These are phyloP conservation scores for Ilyonectria mors-panacis DNA, from an alignment of 2,329 filamentous ascomycete species.

Conservation along the genomic window DNA sequence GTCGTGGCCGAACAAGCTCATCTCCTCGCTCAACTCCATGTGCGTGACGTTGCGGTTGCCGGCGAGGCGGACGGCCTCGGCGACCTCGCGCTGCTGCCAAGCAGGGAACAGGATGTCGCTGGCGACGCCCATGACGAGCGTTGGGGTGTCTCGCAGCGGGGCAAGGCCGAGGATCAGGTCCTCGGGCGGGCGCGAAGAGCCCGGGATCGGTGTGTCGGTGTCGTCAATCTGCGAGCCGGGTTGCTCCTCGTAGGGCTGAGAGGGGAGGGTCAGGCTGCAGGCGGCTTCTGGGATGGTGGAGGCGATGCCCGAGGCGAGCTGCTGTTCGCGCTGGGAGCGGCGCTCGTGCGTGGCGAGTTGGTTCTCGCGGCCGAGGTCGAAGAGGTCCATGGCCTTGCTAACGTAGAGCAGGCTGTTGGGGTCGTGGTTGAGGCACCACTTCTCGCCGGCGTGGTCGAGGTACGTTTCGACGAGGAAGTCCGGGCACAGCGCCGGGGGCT, in stretches of 20 bases:
- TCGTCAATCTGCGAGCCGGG: slow-evolving; percentile 61
- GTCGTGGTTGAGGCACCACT: slow-evolving; percentile 97
- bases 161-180: slow-evolving; percentile 86
- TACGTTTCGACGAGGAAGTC: slow-evolving; percentile 99
- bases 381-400: slow-evolving; percentile 98
- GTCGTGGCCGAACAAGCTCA: slow-evolving; percentile 96
- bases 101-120: slow-evolving; percentile 98
- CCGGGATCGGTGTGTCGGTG: slow-evolving; percentile 38
- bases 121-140: slow-evolving; percentile 92
- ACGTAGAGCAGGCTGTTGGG: slow-evolving; percentile 96
- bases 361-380: slow-evolving; percentile 85
- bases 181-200: slow-evolving; percentile 73
- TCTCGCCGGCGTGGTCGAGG: slow-evolving; percentile 96
- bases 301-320: slow-evolving; percentile 69
- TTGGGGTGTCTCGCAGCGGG: slow-evolving; percentile 80
- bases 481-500: slow-evolving; percentile 93
- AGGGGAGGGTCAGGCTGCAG: slow-evolving; percentile 88
- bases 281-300: slow-evolving; percentile 58
- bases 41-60: slow-evolving; percentile 90
- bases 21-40: slow-evolving; percentile 92
- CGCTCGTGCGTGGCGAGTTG: slow-evolving; percentile 75
- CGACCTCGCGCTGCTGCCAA: slow-evolving; percentile 97
- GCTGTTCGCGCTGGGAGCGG: slow-evolving; percentile 72
- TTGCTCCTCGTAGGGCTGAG: slow-evolving; percentile 89
- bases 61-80: slow-evolving; percentile 81